Evolutionary conservation across 306 rosid species (phyloP).

Genomic region (Carpinus viminea): DNA sequence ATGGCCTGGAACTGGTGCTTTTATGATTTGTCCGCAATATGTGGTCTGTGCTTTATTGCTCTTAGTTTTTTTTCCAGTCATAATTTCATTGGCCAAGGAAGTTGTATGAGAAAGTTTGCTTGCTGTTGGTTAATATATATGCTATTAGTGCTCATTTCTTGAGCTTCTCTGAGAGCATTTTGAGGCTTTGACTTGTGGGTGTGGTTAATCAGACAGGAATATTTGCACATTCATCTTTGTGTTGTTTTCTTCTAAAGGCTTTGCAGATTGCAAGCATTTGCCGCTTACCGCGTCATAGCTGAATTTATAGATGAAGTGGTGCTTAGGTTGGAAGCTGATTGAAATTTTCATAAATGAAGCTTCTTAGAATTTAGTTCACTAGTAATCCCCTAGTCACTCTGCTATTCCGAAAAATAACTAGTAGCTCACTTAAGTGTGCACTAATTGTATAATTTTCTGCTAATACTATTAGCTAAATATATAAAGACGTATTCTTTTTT

Average conservation of each 20-base stretch:
- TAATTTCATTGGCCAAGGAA: neutral
- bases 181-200: neutral
- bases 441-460: neutral
- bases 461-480: neutral
- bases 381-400: neutral
- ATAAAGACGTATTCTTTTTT: slow-evolving; percentile 18
- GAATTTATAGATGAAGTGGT: neutral
- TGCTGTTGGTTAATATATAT: neutral
- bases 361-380: neutral
- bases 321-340: neutral
- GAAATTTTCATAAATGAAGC: neutral
- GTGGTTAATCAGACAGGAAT: neutral
- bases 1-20: neutral
- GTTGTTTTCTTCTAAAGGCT: neutral
- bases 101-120: neutral
- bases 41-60: neutral
- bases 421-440: neutral
- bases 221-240: neutral
- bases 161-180: neutral
- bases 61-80: neutral
- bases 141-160: neutral
- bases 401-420: neutral
- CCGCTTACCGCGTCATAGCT: neutral
- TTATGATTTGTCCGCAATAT: neutral
- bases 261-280: neutral